Percentiles rank a stretch among this genome's conserved stretches.
Conservation (phyloP, 2,329 filamentous ascomycete species). For the Diaporthe humulicola region DNA sequence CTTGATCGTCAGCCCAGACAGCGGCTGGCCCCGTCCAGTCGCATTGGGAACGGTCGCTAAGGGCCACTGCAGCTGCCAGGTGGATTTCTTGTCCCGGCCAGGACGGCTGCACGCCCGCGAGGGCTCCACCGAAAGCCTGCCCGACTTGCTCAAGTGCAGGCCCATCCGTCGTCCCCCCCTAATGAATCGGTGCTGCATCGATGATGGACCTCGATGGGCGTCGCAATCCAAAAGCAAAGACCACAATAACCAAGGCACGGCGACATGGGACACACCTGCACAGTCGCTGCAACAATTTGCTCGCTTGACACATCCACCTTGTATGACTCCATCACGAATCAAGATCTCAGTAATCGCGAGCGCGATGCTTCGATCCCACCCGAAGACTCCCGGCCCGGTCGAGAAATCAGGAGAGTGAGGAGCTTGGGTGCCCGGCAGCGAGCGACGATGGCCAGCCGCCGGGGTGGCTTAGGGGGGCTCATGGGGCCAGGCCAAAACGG, state of each 20-base stretch:
- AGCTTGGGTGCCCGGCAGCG: constrained; percentile 13
- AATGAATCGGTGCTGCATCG: constrained; percentile 21
- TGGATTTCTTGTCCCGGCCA: background rate
- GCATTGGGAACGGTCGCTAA: constrained; percentile 9
- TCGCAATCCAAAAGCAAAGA: constrained; percentile 4
- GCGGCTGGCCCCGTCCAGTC: constrained; percentile 37
- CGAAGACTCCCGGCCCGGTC: constrained; percentile 29
- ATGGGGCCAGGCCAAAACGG: background rate
- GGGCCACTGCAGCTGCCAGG: constrained; percentile 23
- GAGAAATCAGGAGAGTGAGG: constrained; percentile 28
- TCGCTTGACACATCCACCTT: constrained; percentile 26
- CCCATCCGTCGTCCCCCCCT: background rate
- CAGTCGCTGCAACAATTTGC: background rate
- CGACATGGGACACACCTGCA: background rate
- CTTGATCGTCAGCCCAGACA: constrained; percentile 37
- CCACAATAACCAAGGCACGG: constrained; percentile 12
- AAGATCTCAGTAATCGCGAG: constrained; percentile 8
- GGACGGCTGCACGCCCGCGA: background rate
- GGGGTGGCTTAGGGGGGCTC: background rate
- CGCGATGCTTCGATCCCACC: constrained; percentile 13
- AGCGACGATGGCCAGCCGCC: constrained; percentile 10
- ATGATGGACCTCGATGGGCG: background rate
- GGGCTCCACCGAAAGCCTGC: background rate
- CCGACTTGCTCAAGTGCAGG: too few species aligned
- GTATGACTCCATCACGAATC: constrained; percentile 23